Base-by-base conservation (phyloP, 805 yeast species). In the Metahyphopichia silvanorum region DNA sequence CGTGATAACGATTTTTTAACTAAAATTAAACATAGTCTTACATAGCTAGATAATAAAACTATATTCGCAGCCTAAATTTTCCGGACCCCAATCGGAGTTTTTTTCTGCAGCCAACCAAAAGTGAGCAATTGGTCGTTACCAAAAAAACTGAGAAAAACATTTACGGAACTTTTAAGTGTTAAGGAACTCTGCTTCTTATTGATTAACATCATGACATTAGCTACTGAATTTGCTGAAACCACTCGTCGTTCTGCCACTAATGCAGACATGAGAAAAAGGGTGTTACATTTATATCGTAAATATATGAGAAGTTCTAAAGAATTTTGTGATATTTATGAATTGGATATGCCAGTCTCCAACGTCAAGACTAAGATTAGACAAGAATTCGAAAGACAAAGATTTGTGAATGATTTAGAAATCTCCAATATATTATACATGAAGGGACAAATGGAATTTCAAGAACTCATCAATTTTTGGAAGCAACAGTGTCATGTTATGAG, bases 381-480 rank as follows among this genome's bases (percentile, higher is more conserved):
- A 60, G 93, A 86, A 60, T 86, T 86, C 47, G 95, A 86, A 62
- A 80, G 94, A 66, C 74, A 86, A 52, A 72, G 95, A 52, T 86
- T 69, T 53, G 86, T 85, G 32, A 65, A 66, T 33, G 86, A 82
- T 51, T 56, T 81, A 44, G 76, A 76, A 21, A 75, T 82, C 28
- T 69, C 73, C 42, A 86, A 86, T 59, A 72, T 83, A 12, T 67
- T 86, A 37, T 76, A 77, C 45, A 78, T 84, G 65, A 83, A 85
- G 66, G 95, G 91, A 5, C 88, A 84, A 51, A 84, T 84, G 93
- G 95, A 86, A 58, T 86, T 79, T 62, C 95, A 86, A 64, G 95
- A 86, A 55, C 71, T 85, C 51, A 73, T 81, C 50, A 86, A 86
- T 63, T 86, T 86, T 68, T 86, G 95, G 95, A 86, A 86, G 59